These are phyloP conservation scores for Sordaria brevicollis DNA, from an alignment of 495 filamentous ascomycete genomes.

Conservation along the genomic window DNA sequence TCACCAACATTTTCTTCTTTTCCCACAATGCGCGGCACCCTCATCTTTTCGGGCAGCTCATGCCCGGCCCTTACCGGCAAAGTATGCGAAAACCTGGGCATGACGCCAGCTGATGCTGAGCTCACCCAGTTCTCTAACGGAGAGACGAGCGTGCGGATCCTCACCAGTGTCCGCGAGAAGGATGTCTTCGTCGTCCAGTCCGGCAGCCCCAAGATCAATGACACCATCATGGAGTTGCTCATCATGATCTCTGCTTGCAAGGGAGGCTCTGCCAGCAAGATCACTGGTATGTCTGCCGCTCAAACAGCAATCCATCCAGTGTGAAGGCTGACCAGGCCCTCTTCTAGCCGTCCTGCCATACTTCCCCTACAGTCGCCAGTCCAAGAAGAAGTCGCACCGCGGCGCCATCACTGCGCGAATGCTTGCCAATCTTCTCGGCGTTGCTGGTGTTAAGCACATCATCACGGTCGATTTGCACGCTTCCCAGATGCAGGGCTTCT, in stretches of 20 bases:
- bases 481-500: constrained; percentile 98
- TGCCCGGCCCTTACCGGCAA: constrained; percentile 45
- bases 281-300: constrained; percentile 62
- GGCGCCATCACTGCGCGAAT: constrained; percentile 95
- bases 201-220: constrained; percentile 92
- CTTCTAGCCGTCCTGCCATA: constrained; percentile 89
- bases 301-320: neutral
- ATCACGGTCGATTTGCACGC: constrained; percentile 95
- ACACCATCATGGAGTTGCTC: constrained; percentile 95
- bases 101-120: constrained; percentile 46
- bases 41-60: constrained; percentile 48
- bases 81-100: constrained; percentile 50
- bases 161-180: constrained; percentile 89
- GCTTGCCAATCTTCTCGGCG: constrained; percentile 85
- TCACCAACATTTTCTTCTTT: neutral
- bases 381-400: constrained; percentile 96
- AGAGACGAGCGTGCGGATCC: constrained; percentile 90
- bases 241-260: constrained; percentile 99
- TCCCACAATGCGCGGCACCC: constrained; percentile 42
- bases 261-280: constrained; percentile 91
- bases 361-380: constrained; percentile 97
- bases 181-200: constrained; percentile 99
- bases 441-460: constrained; percentile 94
- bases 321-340: constrained; percentile 7
- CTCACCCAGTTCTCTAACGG: constrained; percentile 59